Evolutionary conservation across 176 grass and related monocot species (phyloP).

Genomic region (Eremochloa ophiuroides): DNA sequence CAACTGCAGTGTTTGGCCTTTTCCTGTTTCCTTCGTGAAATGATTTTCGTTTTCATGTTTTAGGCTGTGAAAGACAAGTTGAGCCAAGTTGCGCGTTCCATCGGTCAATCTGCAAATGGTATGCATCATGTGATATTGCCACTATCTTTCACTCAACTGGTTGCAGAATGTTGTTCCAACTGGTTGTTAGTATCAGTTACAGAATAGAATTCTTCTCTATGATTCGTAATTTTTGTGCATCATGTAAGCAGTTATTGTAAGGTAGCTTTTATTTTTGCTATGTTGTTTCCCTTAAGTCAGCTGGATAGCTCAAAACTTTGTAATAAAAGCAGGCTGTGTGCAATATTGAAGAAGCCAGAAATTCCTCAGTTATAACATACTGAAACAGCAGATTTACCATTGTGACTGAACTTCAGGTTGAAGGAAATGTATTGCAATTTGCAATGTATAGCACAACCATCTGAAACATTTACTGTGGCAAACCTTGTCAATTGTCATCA

Average conservation of each 20-base stretch:
- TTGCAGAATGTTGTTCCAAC: background rate
- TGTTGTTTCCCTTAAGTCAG: background rate
- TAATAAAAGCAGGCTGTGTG: background rate
- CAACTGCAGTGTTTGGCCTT: background rate
- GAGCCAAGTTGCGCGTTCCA: constrained; percentile 83
- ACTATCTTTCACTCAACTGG: background rate
- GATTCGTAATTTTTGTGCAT: constrained; percentile 2
- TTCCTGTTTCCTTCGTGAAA: background rate
- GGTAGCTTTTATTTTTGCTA: background rate
- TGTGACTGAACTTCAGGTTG: background rate
- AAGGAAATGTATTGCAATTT: background rate
- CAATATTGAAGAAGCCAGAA: background rate
- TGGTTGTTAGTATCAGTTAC: background rate
- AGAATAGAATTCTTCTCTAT: background rate
- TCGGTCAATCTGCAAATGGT: constrained; percentile 61
- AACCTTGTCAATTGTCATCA: background rate
- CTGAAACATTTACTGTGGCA: background rate
- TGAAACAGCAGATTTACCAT: background rate
- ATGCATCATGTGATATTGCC: constrained; percentile 15
- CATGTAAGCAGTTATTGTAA: background rate
- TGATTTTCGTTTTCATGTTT: constrained; percentile 28
- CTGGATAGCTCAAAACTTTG: background rate
- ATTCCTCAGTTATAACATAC: background rate
- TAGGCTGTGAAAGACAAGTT: constrained; percentile 91
- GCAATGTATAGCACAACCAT: background rate